phyloP scores from a whole-genome alignment of 2,329 filamentous ascomycete species.

The Epichloe gansuensis region DNA sequence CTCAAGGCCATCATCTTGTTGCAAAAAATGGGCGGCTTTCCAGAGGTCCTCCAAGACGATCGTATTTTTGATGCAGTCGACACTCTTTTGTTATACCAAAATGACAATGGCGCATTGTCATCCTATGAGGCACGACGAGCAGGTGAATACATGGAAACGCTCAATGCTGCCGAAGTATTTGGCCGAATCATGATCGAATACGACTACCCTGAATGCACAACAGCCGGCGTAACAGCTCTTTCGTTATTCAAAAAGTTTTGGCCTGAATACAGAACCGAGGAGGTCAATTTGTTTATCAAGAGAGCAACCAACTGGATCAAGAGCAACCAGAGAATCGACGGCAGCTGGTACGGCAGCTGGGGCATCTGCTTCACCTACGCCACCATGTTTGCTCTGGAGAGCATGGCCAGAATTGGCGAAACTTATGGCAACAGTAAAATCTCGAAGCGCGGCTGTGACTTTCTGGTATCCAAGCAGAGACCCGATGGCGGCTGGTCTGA shows the following conservation, averaged over 20 bases:
- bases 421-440: conserved; percentile 60
- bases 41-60: conserved; percentile 58
- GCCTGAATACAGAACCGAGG: conserved; percentile 62
- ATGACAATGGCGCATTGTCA: conserved; percentile 69
- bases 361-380: conserved; percentile 97
- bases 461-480: conserved; percentile 73
- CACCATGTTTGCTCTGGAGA: conserved; percentile 89
- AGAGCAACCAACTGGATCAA: conserved; percentile 76
- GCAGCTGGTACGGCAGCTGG: conserved; percentile 97
- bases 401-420: conserved; percentile 69
- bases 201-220: conserved; percentile 95
- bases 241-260: conserved; percentile 71
- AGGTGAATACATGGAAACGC: conserved; percentile 62
- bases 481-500: conserved; percentile 94
- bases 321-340: conserved; percentile 60
- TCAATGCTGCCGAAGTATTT: conserved; percentile 96
- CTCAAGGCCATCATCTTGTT: conserved; percentile 76
- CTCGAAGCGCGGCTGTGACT: conserved; percentile 67
- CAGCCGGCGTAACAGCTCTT: conserved; percentile 79
- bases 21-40: conserved; percentile 66
- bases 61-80: conserved; percentile 82
- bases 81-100: conserved; percentile 84
- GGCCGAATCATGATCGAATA: conserved; percentile 98
- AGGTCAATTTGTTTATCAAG: conserved; percentile 61
- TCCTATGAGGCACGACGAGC: conserved; percentile 81